Base-by-base conservation (phyloP, 116 monocot species). In the Trichopus zeylanicus region DNA sequence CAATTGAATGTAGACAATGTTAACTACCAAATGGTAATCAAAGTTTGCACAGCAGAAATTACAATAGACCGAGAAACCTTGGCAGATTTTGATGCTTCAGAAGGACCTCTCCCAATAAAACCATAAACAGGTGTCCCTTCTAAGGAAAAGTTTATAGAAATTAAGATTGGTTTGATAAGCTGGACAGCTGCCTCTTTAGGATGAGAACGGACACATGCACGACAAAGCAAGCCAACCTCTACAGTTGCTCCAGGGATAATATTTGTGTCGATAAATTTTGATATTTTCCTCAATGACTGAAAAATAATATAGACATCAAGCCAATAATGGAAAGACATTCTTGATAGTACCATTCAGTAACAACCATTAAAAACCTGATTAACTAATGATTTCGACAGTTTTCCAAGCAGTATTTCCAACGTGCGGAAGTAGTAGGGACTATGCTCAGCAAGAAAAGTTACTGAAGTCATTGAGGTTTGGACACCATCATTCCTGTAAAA, bases 201-300 rank as follows among this genome's bases (percentile, higher is more conserved):
- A 66, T 91, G 78, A 57, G 98, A 82, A 69, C 72, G 67, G 47
- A 91, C 75, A 76, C 91, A 98, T 26, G 97, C 84, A 85, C 87
- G 85, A 74, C 91, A 91, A 67, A 98, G 86, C 71, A 98, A 75
- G 58, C 98, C 98, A 58, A 98, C 71, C 62, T 98, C 98, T 71
- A 82, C 59, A 63, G 79, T 80, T 56, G 98, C 98, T 37, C 98
- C 98, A 66, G 98, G 88, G 71, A 98, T 88, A 57, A 88, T 80
- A 78, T 85, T 98, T 58, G 78, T 72, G 49, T 70, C 82, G 38
- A 98, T 82, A 75, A 98, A 98, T 60, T 85, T 98, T 37, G 91
- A 74, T 62, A 98, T 84, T 68, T 84, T 87, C 63, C 77, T 85
- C 68, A 98, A 54, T 32, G 78, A 77, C 98, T 98, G 73, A 23